Evolutionary conservation across 495 filamentous ascomycete genomes (phyloP).

Genomic region (Friedmanniomyces simplex): DNA sequence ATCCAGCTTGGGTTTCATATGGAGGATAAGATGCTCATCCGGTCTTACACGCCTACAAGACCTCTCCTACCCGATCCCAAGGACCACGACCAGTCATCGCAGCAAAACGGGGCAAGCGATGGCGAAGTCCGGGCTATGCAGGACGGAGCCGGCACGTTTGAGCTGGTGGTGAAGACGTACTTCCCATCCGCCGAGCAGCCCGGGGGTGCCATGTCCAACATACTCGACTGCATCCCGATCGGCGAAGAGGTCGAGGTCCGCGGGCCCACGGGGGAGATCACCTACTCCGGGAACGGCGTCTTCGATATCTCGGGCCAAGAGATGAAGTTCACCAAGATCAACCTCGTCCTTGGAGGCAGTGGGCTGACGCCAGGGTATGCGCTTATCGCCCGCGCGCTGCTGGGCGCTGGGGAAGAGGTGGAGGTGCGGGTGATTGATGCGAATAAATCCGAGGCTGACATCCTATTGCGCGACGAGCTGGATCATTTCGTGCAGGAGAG

Average conservation of each 20-base stretch:
- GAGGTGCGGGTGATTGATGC: conserved; percentile 30
- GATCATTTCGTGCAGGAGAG: conserved; percentile 24
- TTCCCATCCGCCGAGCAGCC: conserved; percentile 23
- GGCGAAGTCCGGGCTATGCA: not conserved
- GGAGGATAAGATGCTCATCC: conserved; percentile 24
- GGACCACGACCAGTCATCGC: not conserved
- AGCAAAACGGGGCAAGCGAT: not conserved
- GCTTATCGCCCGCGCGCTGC: conserved; percentile 26
- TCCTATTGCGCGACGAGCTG: conserved; percentile 24
- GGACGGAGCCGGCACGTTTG: conserved; percentile 20
- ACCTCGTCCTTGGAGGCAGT: conserved; percentile 17
- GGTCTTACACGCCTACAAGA: conserved; percentile 24
- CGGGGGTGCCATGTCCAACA: conserved; percentile 25
- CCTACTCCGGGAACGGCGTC: conserved; percentile 18
- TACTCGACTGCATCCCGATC: conserved; percentile 25
- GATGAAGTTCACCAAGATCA: conserved; percentile 18
- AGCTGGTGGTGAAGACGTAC: conserved; percentile 24
- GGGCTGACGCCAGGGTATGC: conserved; percentile 32
- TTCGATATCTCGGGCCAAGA: conserved; percentile 20
- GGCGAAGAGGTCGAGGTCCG: conserved; percentile 24
- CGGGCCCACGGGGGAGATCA: conserved; percentile 23
- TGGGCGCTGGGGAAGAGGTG: conserved; percentile 18
- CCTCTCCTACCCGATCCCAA: conserved; percentile 17
- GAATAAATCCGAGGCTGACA: conserved; percentile 35
- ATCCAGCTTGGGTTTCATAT: conserved; percentile 31